Percentiles rank a stretch among this genome's conserved stretches.
These are phyloP conservation scores for Bipolaris cookei DNA, from an alignment of 2,329 filamentous ascomycete species.

Conservation along the genomic window DNA sequence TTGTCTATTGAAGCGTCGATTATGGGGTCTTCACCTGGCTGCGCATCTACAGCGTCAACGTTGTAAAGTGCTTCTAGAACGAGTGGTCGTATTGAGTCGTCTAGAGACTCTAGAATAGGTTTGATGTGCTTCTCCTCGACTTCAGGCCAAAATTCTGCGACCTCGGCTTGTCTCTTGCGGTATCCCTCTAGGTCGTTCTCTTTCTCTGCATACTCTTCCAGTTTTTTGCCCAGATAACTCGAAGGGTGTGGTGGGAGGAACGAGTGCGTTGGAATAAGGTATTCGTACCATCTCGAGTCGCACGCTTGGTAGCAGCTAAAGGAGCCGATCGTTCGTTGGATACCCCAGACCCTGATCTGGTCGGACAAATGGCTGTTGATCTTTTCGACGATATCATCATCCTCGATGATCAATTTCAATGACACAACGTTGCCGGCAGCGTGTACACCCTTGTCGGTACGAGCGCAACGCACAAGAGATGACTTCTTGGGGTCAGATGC, in stretches of 20 bases:
- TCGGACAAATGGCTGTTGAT: slow-evolving; percentile 85
- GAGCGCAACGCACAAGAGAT: slow-evolving; percentile 87
- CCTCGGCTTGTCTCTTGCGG: slow-evolving; percentile 73
- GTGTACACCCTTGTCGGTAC: slow-evolving; percentile 97
- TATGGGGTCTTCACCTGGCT: slow-evolving; percentile 38
- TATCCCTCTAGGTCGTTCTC: slow-evolving; percentile 74
- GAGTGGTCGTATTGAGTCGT: slow-evolving; percentile 66
- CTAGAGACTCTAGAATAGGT: slow-evolving; percentile 66
- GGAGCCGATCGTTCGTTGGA: slow-evolving; percentile 83
- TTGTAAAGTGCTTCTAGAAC: slow-evolving; percentile 67
- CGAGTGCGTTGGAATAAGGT: slow-evolving; percentile 90
- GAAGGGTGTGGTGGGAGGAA: slow-evolving; percentile 91
- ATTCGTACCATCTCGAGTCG: slow-evolving; percentile 97
- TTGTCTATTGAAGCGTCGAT: slow-evolving; percentile 41
- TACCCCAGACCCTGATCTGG: slow-evolving; percentile 95
- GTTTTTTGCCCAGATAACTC: slow-evolving; percentile 81
- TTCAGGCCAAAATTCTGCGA: slow-evolving; percentile 79
- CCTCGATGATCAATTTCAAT: slow-evolving; percentile 93
- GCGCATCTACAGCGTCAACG: slow-evolving; percentile 41
- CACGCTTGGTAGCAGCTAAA: slow-evolving; percentile 96
- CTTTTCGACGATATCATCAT: slow-evolving; percentile 82
- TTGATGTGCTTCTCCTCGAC: slow-evolving; percentile 82
- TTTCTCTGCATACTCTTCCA: slow-evolving; percentile 78
- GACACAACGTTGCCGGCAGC: slow-evolving; percentile 95
- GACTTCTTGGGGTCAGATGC: slow-evolving; percentile 97